Evolutionary conservation across 345 rosid genomes (phyloP), one percentile per base, ranked within the genome.

Genomic region (Pelargonium nanum): DNA sequence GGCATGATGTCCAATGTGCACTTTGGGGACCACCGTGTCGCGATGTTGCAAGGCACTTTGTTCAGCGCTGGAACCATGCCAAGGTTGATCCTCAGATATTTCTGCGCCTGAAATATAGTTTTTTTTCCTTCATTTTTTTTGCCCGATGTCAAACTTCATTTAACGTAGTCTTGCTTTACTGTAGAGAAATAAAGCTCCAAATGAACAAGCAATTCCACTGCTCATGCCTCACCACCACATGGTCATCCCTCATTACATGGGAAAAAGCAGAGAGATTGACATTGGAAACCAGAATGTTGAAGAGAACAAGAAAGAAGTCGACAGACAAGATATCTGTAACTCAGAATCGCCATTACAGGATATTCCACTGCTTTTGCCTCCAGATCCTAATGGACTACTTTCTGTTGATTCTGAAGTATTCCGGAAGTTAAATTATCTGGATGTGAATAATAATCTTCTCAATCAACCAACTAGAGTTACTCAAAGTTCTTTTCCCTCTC

Each of bases 11-110:
- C 48, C 96, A 92, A 1, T 92, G 98, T 52, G 93, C 98, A 68
- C 80, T 92, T 4, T 92, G 95, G 98, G 98, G 98, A 26, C 95
- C 98, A 0, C 87, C 98, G 55, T 87, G 96, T 58, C 93, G 91
- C 5, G 98, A 92, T 68, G 69, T 85, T 51, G 96, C 96, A 16
- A 72, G 96, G 71, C 98, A 92, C 60, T 92, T 92, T 61, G 89
- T 92, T 66, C 98, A 87, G 66, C 81, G 98, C 28, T 92, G 98
- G 98, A 92, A 92, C 67, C 96, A 92, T 74, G 95, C 98, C 15
- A 92, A 89, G 96, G 96, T 88, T 68, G 63, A 57, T 61, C 19
- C 59, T 53, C 40, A 56, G 2, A 45, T 19, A 50, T 57, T 34
- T 55, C 1, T 16, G 19, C 24, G 13, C 13, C 19, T 51, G 19